phyloP scores from a whole-genome alignment of 345 rosid genomes.

The Salix exigua region DNA sequence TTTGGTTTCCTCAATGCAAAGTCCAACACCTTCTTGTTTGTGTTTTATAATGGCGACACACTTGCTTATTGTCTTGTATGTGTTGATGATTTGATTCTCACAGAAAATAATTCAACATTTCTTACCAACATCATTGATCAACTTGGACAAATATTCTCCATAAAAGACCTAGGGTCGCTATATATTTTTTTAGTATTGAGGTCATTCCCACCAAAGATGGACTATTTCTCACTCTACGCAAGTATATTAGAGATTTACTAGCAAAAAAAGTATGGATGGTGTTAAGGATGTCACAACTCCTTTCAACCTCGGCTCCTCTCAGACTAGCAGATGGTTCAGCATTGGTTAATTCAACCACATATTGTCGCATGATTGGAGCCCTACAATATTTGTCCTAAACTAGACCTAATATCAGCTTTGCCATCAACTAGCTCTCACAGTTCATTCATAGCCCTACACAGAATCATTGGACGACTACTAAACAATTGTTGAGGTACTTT shows the following conservation, averaged over 20 bases:
- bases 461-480: not conserved
- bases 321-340: not conserved
- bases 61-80: not conserved
- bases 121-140: no score
- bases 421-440: not conserved
- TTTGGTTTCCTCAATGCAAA: no score
- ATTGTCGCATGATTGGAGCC: fast-evolving
- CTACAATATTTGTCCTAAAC: no score
- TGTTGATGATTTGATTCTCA: not conserved
- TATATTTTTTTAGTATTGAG: not conserved
- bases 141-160: not conserved
- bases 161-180: not conserved
- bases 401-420: not conserved
- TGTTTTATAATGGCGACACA: not conserved
- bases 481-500: not conserved
- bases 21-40: no score
- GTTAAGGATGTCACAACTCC: not conserved
- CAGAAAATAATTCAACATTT: no score
- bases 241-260: no score
- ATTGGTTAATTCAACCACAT: fast-evolving
- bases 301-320: not conserved
- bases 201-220: not conserved
- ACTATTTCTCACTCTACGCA: not conserved
- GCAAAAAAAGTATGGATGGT: not conserved
- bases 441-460: not conserved